Percentiles rank a stretch among this genome's conserved stretches.
These are phyloP conservation scores for Lactarius akahatsu DNA, from an alignment of 768 basidiomycete species.

Conservation along the genomic window DNA sequence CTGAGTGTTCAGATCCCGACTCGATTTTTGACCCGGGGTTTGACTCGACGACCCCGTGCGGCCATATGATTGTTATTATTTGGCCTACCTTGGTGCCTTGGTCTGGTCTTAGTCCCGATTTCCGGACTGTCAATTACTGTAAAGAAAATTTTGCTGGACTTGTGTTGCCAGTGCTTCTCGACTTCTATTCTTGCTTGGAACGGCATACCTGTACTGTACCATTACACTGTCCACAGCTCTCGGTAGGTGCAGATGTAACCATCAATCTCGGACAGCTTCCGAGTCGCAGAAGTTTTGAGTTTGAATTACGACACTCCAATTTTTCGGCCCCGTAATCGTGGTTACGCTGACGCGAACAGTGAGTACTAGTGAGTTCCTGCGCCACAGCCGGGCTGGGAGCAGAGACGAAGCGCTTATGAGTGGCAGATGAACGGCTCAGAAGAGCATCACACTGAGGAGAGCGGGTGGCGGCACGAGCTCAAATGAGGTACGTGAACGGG, in stretches of 20 bases:
- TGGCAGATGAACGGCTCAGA: too few species aligned
- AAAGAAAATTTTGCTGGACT: too few species aligned
- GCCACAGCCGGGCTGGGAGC: too few species aligned
- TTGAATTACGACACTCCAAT: not conserved
- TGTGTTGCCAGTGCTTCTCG: too few species aligned
- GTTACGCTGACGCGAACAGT: not conserved
- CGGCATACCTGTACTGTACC: not conserved
- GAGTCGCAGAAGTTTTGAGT: not conserved
- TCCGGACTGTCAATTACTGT: not conserved
- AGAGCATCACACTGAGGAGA: too few species aligned
- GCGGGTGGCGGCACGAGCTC: too few species aligned
- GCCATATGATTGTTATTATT: conserved; percentile 9
- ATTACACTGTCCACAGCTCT: not conserved
- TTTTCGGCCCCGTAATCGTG: not conserved
- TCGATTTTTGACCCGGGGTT: conserved; percentile 21
- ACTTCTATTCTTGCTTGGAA: not conserved
- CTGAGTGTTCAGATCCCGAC: conserved; percentile 10
- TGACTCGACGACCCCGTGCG: conserved; percentile 24
- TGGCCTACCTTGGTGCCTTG: not conserved
- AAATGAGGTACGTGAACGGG: too few species aligned
- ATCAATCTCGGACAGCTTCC: not conserved
- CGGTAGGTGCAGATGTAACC: not conserved
- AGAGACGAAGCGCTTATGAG: too few species aligned
- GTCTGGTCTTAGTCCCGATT: not conserved
- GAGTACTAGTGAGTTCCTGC: not conserved